Evolutionary conservation across 192 early-diverging fungal species (phyloP).

Genomic region (Coemansia aciculifera): DNA sequence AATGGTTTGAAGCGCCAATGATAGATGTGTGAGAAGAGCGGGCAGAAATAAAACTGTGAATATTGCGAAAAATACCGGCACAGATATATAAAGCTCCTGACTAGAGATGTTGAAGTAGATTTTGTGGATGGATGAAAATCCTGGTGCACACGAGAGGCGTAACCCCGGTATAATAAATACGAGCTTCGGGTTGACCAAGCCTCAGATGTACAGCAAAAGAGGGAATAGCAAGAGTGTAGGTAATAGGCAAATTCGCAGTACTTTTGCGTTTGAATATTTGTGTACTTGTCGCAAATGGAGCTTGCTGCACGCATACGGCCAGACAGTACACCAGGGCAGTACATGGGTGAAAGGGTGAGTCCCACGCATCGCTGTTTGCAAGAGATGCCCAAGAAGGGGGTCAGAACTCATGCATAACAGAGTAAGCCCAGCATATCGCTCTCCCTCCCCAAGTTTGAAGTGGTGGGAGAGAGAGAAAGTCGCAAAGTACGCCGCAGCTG

Average conservation of each 20-base stretch:
- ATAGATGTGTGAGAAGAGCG: neutral
- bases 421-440: neutral
- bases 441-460: neutral
- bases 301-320: slow-evolving; percentile 1
- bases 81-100: neutral
- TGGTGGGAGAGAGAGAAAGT: neutral
- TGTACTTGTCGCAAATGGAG: neutral
- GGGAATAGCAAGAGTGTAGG: neutral
- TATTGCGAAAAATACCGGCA: neutral
- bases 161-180: slow-evolving; percentile 10
- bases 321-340: slow-evolving; percentile 8
- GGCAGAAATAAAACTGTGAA: neutral
- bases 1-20: neutral
- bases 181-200: neutral
- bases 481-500: neutral
- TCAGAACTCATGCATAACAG: neutral
- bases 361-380: neutral
- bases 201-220: slow-evolving; percentile 6
- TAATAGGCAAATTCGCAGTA: neutral
- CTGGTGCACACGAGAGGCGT: neutral
- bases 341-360: neutral
- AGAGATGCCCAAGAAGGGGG: neutral
- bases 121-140: neutral
- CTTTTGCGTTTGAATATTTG: slow-evolving; percentile 1
- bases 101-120: neutral